Evolutionary conservation across 164 flowering plant species (phyloP), one percentile per base, ranked within the genome.

Genomic region (Nymphaea colorata): DNA sequence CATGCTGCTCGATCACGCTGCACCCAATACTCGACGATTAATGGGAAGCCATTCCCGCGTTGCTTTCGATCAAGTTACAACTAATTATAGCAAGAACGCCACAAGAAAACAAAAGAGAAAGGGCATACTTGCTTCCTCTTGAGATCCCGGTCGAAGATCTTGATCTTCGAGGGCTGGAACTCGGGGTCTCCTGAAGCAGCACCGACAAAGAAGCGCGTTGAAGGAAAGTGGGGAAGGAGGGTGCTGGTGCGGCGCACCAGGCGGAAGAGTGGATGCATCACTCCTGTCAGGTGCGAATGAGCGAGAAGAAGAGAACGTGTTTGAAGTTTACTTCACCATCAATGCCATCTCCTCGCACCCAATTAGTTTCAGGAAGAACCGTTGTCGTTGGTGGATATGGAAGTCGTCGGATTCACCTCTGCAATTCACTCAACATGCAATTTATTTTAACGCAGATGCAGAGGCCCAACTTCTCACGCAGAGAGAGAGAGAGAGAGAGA

Each of bases 1-100:
- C 93, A 91, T 2, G 99, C 96, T 42, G 98, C 95, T 79, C 99
- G 80, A 65, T 94, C 98, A 61, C 98, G 89, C 92, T 94, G 81
- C 73, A 68, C 64, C 71, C 42, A 41, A 71, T 42, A 25, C 62
- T 5, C 44, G 15, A 15, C 4, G 60, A 15, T 42, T 53, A 45
- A 59, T 16, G 25, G 3, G 42, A 41, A 10, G 12, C 10, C 11
- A 41, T 15, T 64, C 4, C 7, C 5, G n/a, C 45, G 42, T 61
- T n/a, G 41, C 11, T 47, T 51, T 67, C 6, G 45, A 11, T 67
- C 68, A 53, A 55, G 7, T 17, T 18, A 14, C 43, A 60, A 7
- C 5, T 15, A 44, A 41, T 16, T 59, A 17, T 17, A 41, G 44
- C 4, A 59, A 59, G 47, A 67, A 7, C 4, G 0, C 4, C n/a